A percentile compares a stretch with the other conserved stretches of the same genome.
Conservation (phyloP, 306 rosid genomes). For the Abrus precatorius region DNA sequence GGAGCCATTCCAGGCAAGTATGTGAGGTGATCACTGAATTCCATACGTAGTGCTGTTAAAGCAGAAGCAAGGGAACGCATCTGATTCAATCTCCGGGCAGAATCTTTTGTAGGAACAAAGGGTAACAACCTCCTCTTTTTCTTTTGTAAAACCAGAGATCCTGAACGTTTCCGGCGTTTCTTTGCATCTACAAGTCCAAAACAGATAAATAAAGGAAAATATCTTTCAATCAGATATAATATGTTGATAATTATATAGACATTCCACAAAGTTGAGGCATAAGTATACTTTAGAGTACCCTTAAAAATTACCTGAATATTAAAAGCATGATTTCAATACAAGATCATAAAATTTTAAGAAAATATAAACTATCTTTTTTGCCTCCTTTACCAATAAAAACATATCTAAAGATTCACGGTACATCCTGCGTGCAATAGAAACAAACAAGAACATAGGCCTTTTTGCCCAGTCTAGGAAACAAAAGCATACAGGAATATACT, state of each 20-base stretch:
- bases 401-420: slow-evolving; percentile 34
- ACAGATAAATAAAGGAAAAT: slow-evolving; percentile 40
- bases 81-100: slow-evolving; percentile 71
- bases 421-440: slow-evolving; percentile 20
- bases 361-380: not conserved
- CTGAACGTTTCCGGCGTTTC: slow-evolving; percentile 73
- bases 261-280: slow-evolving; percentile 34
- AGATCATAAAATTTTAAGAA: not conserved
- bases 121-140: slow-evolving; percentile 75
- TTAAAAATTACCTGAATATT: slow-evolving; percentile 14
- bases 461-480: slow-evolving; percentile 29
- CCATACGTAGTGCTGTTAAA: slow-evolving; percentile 65
- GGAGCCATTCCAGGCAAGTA: slow-evolving; percentile 75
- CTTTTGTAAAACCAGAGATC: slow-evolving; percentile 73
- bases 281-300: not conserved
- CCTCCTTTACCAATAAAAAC: slow-evolving; percentile 28
- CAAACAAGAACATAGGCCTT: slow-evolving; percentile 22
- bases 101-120: slow-evolving; percentile 72
- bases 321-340: slow-evolving; percentile 34
- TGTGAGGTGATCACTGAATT: slow-evolving; percentile 78
- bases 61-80: slow-evolving; percentile 90
- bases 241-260: slow-evolving; percentile 3
- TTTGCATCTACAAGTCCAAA: slow-evolving; percentile 62
- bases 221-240: slow-evolving; percentile 13
- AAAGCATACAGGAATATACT: slow-evolving; percentile 36